These are phyloP conservation scores for Torulaspora franciscae DNA, from an alignment of 805 yeast genomes.

Conservation along the genomic window DNA sequence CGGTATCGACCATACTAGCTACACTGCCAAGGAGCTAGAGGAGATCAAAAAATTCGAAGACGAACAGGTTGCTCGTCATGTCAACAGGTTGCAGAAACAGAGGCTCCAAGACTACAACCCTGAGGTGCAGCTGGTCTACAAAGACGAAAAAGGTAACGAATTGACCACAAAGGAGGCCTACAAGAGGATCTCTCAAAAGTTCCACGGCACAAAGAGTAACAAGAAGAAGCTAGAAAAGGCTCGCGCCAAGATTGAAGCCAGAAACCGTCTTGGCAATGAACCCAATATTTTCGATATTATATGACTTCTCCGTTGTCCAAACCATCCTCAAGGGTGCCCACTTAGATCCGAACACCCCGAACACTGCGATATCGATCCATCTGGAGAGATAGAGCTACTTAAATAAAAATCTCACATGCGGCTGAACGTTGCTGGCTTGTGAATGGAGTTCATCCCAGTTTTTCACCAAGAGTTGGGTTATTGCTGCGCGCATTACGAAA, in stretches of 20 bases:
- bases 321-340: too few relatives aligned
- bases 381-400: too few relatives aligned
- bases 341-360: too few relatives aligned
- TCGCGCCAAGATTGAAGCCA: constrained; percentile 21
- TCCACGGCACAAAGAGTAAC: constrained; percentile 54
- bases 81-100: constrained; percentile 28
- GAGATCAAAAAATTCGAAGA: constrained; percentile 19
- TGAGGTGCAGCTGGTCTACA: constrained; percentile 47
- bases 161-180: constrained; percentile 67
- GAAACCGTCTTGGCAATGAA: constrained; percentile 14
- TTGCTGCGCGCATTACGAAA: constrained; percentile 1
- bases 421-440: not conserved
- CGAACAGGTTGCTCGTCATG: constrained; percentile 26
- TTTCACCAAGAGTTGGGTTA: not conserved
- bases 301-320: not conserved
- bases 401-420: not conserved
- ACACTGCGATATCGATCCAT: too few relatives aligned
- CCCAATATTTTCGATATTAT: constrained; percentile 5
- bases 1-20: not conserved
- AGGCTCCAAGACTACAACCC: constrained; percentile 41
- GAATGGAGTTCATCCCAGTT: not conserved
- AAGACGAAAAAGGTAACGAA: constrained; percentile 58
- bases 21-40: constrained; percentile 7
- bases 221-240: constrained; percentile 24
- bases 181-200: constrained; percentile 69